phyloP scores from a whole-genome alignment of 2,329 filamentous ascomycete genomes.

The Epichloe typhina region DNA sequence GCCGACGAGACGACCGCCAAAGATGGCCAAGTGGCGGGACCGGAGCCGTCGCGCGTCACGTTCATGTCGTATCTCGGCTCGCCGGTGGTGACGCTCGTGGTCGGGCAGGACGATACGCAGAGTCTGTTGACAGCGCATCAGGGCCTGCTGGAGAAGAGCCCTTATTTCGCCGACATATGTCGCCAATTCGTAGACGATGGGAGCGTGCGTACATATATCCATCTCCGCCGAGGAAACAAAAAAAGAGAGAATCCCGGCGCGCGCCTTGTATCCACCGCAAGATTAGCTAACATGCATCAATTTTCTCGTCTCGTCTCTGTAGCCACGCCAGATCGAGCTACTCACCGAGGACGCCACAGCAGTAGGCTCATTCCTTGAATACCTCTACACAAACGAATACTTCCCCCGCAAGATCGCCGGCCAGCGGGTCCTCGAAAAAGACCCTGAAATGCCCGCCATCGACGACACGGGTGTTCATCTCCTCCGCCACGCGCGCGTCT shows the following conservation, averaged over 20 bases:
- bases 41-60: slow-evolving; percentile 25
- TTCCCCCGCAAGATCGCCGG: slow-evolving; percentile 57
- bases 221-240: background rate
- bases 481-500: slow-evolving; percentile 77
- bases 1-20: slow-evolving; percentile 15
- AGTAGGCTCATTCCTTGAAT: slow-evolving; percentile 28
- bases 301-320: background rate
- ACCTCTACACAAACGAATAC: slow-evolving; percentile 36
- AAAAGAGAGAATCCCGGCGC: too few relatives aligned
- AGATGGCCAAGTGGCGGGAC: slow-evolving; percentile 23
- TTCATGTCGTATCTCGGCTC: slow-evolving; percentile 52
- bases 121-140: slow-evolving; percentile 68
- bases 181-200: slow-evolving; percentile 47
- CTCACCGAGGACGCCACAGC: slow-evolving; percentile 22
- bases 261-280: background rate
- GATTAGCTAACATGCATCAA: background rate
- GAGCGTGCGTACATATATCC: slow-evolving; percentile 34
- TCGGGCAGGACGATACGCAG: slow-evolving; percentile 44
- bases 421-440: slow-evolving; percentile 54
- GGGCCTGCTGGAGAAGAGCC: slow-evolving; percentile 58
- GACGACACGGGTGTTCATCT: slow-evolving; percentile 75
- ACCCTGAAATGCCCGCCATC: slow-evolving; percentile 49
- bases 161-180: slow-evolving; percentile 56
- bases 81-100: slow-evolving; percentile 54
- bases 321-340: slow-evolving; percentile 57